Conservation (phyloP, 2,329 filamentous ascomycete species). For the Akanthomyces muscarius region DNA sequence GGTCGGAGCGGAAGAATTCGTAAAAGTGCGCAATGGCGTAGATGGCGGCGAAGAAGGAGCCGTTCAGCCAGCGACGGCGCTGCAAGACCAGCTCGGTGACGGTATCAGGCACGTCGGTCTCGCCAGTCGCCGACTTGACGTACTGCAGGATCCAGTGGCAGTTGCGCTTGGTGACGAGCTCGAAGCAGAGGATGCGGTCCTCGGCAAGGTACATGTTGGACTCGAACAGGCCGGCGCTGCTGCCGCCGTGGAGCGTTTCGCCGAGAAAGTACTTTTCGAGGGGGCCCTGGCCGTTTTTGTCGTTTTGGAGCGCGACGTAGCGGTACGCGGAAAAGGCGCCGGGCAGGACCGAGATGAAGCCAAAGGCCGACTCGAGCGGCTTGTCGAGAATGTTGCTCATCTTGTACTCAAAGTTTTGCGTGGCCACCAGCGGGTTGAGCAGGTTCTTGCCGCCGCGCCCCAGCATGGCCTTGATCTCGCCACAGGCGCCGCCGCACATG, state of each 20-base stretch:
- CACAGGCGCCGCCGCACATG: slow-evolving; percentile 95
- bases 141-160: slow-evolving; percentile 98
- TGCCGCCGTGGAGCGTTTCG: slow-evolving; percentile 89
- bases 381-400: slow-evolving; percentile 99
- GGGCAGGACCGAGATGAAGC: slow-evolving; percentile 93
- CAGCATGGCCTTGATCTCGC: slow-evolving; percentile 98
- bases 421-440: slow-evolving; percentile 87
- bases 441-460: slow-evolving; percentile 79
- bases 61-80: slow-evolving; percentile 94
- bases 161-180: slow-evolving; percentile 94
- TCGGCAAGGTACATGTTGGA: slow-evolving; percentile 99
- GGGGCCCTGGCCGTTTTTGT: slow-evolving; percentile 89
- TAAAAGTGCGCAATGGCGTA: slow-evolving; percentile 95
- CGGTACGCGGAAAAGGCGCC: slow-evolving; percentile 98
- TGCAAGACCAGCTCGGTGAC: slow-evolving; percentile 95
- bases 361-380: slow-evolving; percentile 92
- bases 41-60: slow-evolving; percentile 95
- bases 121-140: slow-evolving; percentile 93
- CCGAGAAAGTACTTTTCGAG: slow-evolving; percentile 96
- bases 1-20: slow-evolving; percentile 90
- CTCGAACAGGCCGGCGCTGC: slow-evolving; percentile 92
- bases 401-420: slow-evolving; percentile 99
- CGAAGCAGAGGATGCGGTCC: slow-evolving; percentile 97
- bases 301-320: slow-evolving; percentile 90
- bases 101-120: slow-evolving; percentile 93